Base-by-base conservation (phyloP, 352 stramenopile species). In the Pythium scleroteichum region DNA sequence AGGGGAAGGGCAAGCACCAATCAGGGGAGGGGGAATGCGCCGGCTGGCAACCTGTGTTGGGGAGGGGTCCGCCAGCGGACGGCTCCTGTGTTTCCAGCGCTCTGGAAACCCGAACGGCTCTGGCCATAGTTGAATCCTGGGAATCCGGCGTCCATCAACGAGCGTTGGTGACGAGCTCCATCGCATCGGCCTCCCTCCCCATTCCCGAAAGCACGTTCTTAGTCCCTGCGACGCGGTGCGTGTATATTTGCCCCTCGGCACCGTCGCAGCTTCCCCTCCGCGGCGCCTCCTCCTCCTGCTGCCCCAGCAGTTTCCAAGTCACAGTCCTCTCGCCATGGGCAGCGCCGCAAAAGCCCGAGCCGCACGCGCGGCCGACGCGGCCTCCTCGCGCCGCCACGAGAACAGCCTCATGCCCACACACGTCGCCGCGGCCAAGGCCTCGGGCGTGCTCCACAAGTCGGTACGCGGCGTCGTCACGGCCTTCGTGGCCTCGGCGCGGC, bases 401-500 rank as follows among this genome's bases (percentile, higher is more conserved):
- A 39, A 59, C 23, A 54, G 59, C 32, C 32, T 66, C 20, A 66
- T 66, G 59, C 42, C 59, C 23, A 66, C 32, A 29, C 59, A 60
- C 50, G 48, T 53, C 17, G 39, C 47, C 16, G 29, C 47, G 8
- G 7, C 51, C 51, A 62, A 61, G 52, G 4, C 59, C 33, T 19
- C 27, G 20, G 41, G 51, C 38, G 53, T 68, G 53, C 46, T 68
- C 17, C 24, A 68, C 20, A 68, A 68, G 47, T 68, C 61, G 26
- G 41, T 54, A 39, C 61, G 61, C 26, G 61, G 61, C 40, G 61
- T 68, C 23, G 53, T 68, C n/a, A 45, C 61, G 35, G 61, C 61
- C 38, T 68, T 68, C 9, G 44, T 60, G 13, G 57, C 65, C 2
- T 59, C 81, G 40, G 60, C 68, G 23, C 73, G 75, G 12, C 66